These are phyloP conservation scores for Russula vinacea DNA, from an alignment of 768 basidiomycete genomes.

Conservation along the genomic window DNA sequence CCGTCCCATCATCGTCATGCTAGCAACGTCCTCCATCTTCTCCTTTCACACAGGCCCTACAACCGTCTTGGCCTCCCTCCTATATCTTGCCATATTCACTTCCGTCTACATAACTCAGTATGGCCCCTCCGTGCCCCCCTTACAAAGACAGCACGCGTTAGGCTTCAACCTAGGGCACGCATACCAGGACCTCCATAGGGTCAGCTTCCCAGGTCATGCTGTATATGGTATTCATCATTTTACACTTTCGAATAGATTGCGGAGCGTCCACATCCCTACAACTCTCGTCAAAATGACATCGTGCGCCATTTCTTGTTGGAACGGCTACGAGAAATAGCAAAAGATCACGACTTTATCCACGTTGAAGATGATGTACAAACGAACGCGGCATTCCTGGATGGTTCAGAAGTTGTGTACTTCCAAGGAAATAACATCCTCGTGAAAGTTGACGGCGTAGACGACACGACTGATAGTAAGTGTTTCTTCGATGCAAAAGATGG, in stretches of 20 bases:
- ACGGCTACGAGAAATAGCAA: constrained; percentile 49
- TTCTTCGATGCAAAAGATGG: too few species aligned
- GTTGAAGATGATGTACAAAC: constrained; percentile 50
- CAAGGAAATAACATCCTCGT: constrained; percentile 68
- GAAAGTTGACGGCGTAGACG: constrained; percentile 54
- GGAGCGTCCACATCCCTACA: constrained; percentile 68
- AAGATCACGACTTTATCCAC: constrained; percentile 45
- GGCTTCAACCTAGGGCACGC: constrained; percentile 53
- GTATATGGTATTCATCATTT: neutral
- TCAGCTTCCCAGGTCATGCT: constrained; percentile 29
- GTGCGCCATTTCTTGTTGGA: constrained; percentile 59
- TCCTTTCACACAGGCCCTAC: constrained; percentile 21
- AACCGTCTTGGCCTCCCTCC: constrained; percentile 12
- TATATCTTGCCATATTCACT: constrained; percentile 22
- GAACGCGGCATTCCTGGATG: constrained; percentile 44
- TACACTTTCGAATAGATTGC: constrained; percentile 48
- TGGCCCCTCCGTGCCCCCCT: constrained; percentile 11
- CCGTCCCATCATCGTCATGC: neutral
- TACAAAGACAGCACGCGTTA: constrained; percentile 41
- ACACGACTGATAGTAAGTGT: constrained; percentile 33
- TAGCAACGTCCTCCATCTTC: neutral
- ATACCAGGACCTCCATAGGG: constrained; percentile 55
- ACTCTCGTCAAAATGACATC: constrained; percentile 70
- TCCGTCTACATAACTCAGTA: constrained; percentile 19
- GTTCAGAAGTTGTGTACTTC: constrained; percentile 45